Evolutionary conservation across 495 filamentous ascomycete genomes (phyloP), one percentile per base, ranked within the genome.

Genomic region (Baudoinia panamericana): DNA sequence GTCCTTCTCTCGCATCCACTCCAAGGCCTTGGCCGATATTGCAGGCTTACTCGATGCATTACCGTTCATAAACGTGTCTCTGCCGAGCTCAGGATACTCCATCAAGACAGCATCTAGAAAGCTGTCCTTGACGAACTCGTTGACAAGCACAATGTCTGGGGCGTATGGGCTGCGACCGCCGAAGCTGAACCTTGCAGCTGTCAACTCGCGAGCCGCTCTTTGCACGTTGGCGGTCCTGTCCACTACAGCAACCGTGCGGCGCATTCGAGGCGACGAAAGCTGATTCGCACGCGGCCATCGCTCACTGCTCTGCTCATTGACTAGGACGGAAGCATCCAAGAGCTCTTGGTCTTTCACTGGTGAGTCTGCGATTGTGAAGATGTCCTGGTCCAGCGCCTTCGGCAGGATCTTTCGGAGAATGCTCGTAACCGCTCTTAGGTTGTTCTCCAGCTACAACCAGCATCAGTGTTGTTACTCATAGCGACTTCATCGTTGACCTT

Each of bases 71-170:
- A 23, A 5, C 19, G 29, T 13, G 12, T 2, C 15, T 15, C 21
- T 36, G 4, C 32, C 36, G 11, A 36, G 19, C 22, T 40, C 32
- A 16, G 33, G 30, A 25, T 38, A 37, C 39, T 41, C 43, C 19
- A 57, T 49, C 12, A 67, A 54, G 4, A 64, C 59, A 1, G 65
- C 61, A 33, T 68, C 59, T 0, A 69, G 43, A 35, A 75, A 72
- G 0, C 56, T 52, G 37, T 67, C 61, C 59, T 69, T 69, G 4
- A 57, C 60, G 43, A 66, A 74, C 48, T 74, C 70, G 37, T 76
- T 67, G 17, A 76, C 71, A 0, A 74, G 46, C 1, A 74, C 69
- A 3, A 69, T 15, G 49, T 72, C 71, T 1, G 71, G 71, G 3
- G 67, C 61, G 55, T 73, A 73, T 0, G 67, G 57, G 0, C 68